Base-by-base conservation (phyloP, 345 rosid species). In the Syzygium oleosum region DNA sequence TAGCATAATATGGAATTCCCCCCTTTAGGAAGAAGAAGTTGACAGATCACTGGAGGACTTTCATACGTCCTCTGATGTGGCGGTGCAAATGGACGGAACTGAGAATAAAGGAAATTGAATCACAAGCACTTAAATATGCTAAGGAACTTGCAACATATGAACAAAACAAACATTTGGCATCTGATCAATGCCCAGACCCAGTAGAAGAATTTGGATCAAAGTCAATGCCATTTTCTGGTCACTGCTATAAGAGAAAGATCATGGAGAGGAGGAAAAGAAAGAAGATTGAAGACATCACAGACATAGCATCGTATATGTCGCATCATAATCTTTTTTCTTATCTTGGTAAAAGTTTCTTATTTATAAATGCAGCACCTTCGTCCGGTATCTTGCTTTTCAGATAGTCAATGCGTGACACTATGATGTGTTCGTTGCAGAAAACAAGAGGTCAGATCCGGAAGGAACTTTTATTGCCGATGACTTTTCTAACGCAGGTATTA, bases 31-130 rank as follows among this genome's bases (percentile, higher is more conserved):
- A 96, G 95, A 97, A 95, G 94, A 96, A 92, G 95, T 88, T 97
- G 90, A 95, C 98, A 61, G 90, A 90, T 93, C 99, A 95, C 86
- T 96, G 98, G 98, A 96, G 93, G 92, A 94, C 86, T 87, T 97
- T 95, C 89, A 93, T 95, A 85, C 91, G 90, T 80, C 99, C 99
- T 84, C 90, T 97, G 52, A 95, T 93, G 98, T 96, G 99, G 99
- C 95, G 96, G 55, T 95, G 97, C 94, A 96, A 96, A 92, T 97
- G 99, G 99, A 85, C 94, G 51, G 98, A 97, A 89, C 89, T 95
- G 86, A 94, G 92, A 89, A 94, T 96, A 63, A 95, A 92, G 86
- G 95, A 96, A 90, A 89, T 96, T 23, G 95, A 96, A 88, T 94
- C 94, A 85, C 96, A 93, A 54, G 93, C 95, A 80, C 84, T 88